Evolutionary conservation across 2,329 filamentous ascomycete genomes (phyloP), one percentile per base, ranked within the genome.

Genomic region (Stachybotrys echinatus): DNA sequence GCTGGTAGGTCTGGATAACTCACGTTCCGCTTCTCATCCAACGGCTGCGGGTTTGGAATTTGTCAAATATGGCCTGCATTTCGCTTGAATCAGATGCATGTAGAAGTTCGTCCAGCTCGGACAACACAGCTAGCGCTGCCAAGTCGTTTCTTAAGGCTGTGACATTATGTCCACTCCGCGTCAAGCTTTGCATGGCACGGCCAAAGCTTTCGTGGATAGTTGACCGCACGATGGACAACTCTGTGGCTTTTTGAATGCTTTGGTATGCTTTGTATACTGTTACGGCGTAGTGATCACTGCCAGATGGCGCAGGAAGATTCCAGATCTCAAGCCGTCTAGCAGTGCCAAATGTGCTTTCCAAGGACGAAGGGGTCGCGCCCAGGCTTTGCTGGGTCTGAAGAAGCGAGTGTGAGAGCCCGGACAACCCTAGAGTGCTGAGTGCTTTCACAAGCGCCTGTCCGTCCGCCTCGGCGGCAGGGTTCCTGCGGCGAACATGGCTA

Each of bases 1-100:
- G 21, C 8, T 27, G 12, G 7, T 20, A 17, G 37, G 5, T 23
- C n/a, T 34, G n/a, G n/a, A n/a, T n/a, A n/a, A 59, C 81, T 71
- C 76, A 90, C 88, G 84, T 81, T 64, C 88, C 89, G 54, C 83
- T 86, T 61, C 85, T 83, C 84, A 96, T 90, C 92, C 91, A 96
- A 42, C 74, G 73, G 18, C 83, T 79, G 23, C 90, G 82, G 12
- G 65, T 66, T 53, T 83, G 78, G 60, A 96, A 88, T 42, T 75
- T 77, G 17, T 74, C 64, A 64, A 91, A 79, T 22, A 83, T 73
- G 23, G 75, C 73, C 23, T 83, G 73, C 37, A 95, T 67, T 43
- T 90, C 80, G 1, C 79, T 65, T 2, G 76, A 69, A 45, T 81
- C 80, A 10, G 74, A 66, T 6, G 84, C 79, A 47, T 81, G 79